Conservation (phyloP, 2,329 filamentous ascomycete genomes). For the Grosmannia huntii region DNA sequence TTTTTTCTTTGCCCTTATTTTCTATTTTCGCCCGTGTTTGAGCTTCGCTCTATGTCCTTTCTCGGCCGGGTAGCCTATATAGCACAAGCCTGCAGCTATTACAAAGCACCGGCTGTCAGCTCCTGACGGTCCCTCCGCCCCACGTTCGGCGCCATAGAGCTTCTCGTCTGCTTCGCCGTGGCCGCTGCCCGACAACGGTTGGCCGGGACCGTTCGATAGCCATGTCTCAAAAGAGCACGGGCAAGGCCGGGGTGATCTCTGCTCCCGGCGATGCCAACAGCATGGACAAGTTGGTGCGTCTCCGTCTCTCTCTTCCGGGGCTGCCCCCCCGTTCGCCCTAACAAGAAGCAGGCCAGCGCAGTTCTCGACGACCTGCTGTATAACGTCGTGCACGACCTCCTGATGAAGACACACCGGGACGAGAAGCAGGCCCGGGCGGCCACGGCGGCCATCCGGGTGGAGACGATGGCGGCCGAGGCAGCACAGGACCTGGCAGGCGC, state of each 20-base stretch:
- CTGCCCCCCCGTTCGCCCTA: neutral
- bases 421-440: conserved; percentile 63
- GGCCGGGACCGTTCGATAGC: neutral
- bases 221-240: conserved; percentile 21
- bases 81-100: too few relatives aligned
- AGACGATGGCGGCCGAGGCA: conserved; percentile 45
- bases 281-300: conserved; percentile 48
- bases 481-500: conserved; percentile 32
- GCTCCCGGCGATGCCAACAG: conserved; percentile 36
- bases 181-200: neutral
- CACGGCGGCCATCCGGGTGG: conserved; percentile 50
- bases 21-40: too few relatives aligned
- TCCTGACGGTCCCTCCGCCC: too few relatives aligned
- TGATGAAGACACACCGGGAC: conserved; percentile 62
- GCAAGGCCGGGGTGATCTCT: conserved; percentile 45
- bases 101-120: too few relatives aligned
- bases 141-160: neutral
- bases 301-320: conserved; percentile 18
- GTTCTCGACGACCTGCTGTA: conserved; percentile 65
- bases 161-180: neutral
- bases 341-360: conserved; percentile 32
- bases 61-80: too few relatives aligned
- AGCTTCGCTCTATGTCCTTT: too few relatives aligned
- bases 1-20: too few relatives aligned
- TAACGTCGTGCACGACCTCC: conserved; percentile 63